These are phyloP conservation scores for Chaetomium globosum DNA, from an alignment of 2,329 filamentous ascomycete species.

Conservation along the genomic window DNA sequence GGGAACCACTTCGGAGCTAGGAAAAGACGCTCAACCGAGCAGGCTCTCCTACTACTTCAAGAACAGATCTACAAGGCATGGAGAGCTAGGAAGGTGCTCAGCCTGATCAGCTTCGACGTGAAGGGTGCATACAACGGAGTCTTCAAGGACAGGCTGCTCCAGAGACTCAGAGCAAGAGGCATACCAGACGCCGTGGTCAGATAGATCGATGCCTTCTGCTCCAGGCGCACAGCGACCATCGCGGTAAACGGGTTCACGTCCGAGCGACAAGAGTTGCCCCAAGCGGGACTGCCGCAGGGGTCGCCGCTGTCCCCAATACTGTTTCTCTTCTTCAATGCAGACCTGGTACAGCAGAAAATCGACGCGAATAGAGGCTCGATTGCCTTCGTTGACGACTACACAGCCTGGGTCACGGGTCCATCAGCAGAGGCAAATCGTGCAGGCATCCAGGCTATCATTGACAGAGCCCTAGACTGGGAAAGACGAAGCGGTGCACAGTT, in stretches of 20 bases:
- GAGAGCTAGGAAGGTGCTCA: constrained; percentile 13
- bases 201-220: constrained; percentile 23
- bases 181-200: constrained; percentile 18
- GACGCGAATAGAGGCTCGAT: constrained; percentile 37
- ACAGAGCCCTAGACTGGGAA: constrained; percentile 35
- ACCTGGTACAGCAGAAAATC: too few relatives aligned
- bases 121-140: constrained; percentile 26
- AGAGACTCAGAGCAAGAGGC: constrained; percentile 19
- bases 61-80: background rate
- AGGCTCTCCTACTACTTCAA: background rate
- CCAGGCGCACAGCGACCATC: constrained; percentile 17
- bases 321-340: constrained; percentile 44
- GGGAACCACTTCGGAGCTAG: constrained; percentile 2
- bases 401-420: constrained; percentile 34
- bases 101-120: constrained; percentile 23
- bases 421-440: constrained; percentile 33
- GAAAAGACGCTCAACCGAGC: background rate
- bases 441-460: constrained; percentile 38
- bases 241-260: constrained; percentile 15
- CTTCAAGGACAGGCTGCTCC: constrained; percentile 19
- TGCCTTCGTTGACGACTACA: constrained; percentile 37
- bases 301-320: constrained; percentile 25
- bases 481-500: constrained; percentile 34
- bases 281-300: constrained; percentile 21
- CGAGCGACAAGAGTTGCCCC: constrained; percentile 7